phyloP scores from a whole-genome alignment of 2,329 filamentous ascomycete genomes.

The Fusarium caatingaense region DNA sequence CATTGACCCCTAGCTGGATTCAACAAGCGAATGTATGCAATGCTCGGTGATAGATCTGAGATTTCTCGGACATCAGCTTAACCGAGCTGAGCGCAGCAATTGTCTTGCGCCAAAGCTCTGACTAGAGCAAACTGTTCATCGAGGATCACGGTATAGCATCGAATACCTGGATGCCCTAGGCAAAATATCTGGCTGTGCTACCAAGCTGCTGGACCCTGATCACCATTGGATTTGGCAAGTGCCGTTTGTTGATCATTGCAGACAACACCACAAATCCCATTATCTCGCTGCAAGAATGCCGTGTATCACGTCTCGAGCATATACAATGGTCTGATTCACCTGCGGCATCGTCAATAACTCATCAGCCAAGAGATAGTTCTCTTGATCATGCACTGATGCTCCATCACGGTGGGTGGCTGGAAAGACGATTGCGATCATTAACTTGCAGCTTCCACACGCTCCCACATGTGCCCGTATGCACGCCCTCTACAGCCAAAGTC shows the following conservation, averaged over 20 bases:
- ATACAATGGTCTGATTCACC: slow-evolving; percentile 37
- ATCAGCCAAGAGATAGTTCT: slow-evolving; percentile 32
- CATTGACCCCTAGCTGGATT: neutral
- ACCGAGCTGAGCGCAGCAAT: slow-evolving; percentile 22
- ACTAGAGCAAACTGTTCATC: slow-evolving; percentile 1
- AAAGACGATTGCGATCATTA: slow-evolving; percentile 32
- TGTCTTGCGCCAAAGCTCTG: neutral
- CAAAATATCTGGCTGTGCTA: slow-evolving; percentile 1
- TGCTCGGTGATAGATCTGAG: slow-evolving; percentile 25
- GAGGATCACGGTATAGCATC: neutral
- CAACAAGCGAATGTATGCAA: slow-evolving; percentile 19
- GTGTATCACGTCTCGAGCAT: slow-evolving; percentile 31
- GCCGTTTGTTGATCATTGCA: slow-evolving; percentile 22
- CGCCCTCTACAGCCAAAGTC: slow-evolving; percentile 29
- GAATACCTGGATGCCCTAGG: slow-evolving; percentile 1
- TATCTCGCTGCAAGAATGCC: slow-evolving; percentile 21
- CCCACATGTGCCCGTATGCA: slow-evolving; percentile 39
- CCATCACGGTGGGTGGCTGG: slow-evolving; percentile 43
- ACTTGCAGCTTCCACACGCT: slow-evolving; percentile 36
- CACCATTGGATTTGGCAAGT: slow-evolving; percentile 26
- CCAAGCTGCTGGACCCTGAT: slow-evolving; percentile 5
- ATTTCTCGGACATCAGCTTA: slow-evolving; percentile 20
- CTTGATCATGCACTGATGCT: slow-evolving; percentile 32
- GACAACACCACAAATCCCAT: slow-evolving; percentile 27
- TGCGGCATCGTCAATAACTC: slow-evolving; percentile 37